These are phyloP conservation scores for Paspalum vaginatum DNA, from an alignment of 176 grass and related monocot species.

Conservation along the genomic window DNA sequence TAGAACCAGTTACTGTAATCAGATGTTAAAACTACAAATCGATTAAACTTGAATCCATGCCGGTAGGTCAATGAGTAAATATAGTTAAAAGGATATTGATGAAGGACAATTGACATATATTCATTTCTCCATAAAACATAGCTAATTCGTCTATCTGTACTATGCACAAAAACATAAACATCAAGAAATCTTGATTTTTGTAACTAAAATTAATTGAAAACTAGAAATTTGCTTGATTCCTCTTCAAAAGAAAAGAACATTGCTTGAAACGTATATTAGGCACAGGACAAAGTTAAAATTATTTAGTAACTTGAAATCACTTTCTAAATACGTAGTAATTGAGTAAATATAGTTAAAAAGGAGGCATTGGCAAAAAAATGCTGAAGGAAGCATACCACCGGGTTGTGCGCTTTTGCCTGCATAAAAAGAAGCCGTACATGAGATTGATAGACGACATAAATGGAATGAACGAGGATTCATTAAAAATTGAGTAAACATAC, in stretches of 20 bases:
- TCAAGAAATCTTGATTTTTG: neutral
- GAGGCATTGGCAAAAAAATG: conserved; percentile 23
- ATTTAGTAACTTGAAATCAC: conserved; percentile 14
- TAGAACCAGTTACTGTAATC: neutral
- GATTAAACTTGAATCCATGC: no score
- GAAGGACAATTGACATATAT: neutral
- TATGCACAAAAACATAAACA: conserved; percentile 29
- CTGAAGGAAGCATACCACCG: conserved; percentile 66
- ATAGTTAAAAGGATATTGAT: neutral
- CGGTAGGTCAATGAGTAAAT: neutral
- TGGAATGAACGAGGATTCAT: conserved; percentile 17
- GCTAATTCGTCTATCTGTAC: neutral
- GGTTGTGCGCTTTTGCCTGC: conserved; percentile 81
- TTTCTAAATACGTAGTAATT: neutral
- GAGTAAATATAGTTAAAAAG: conserved; percentile 29
- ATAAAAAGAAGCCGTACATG: conserved; percentile 53
- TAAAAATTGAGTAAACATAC: conserved; percentile 11
- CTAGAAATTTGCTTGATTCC: conserved; percentile 5
- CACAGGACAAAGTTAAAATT: neutral
- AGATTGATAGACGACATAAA: conserved; percentile 36
- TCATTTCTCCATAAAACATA: neutral
- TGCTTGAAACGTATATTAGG: conserved; percentile 14
- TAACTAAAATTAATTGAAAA: conserved; percentile 23
- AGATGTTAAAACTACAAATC: neutral
- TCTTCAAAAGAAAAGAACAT: neutral